A percentile compares a stretch with the other conserved stretches of the same genome.
These are phyloP conservation scores for Diaporthe vaccinii DNA, from an alignment of 2,329 filamentous ascomycete species.

Conservation along the genomic window DNA sequence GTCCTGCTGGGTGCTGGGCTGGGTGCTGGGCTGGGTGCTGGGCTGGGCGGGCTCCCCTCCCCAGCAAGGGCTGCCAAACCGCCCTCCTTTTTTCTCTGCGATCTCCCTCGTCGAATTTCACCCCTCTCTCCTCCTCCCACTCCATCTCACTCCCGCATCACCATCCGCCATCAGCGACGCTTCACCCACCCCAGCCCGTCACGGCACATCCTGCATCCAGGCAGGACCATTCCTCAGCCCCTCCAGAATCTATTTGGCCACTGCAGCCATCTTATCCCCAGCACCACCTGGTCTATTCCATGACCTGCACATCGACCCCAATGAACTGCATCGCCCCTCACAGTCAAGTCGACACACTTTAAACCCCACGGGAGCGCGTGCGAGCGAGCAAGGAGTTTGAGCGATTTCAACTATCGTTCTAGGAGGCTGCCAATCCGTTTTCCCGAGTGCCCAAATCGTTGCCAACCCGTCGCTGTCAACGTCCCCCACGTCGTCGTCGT, in stretches of 20 bases:
- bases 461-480: conserved; percentile 42
- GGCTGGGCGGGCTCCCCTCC: conserved; percentile 39
- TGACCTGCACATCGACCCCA: conserved; percentile 68
- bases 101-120: conserved; percentile 48
- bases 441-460: conserved; percentile 51
- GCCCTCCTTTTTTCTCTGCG: conserved; percentile 44
- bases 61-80: conserved; percentile 45
- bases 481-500: conserved; percentile 47
- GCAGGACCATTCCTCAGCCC: conserved; percentile 46
- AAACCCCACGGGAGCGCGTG: conserved; percentile 77
- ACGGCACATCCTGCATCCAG: conserved; percentile 41
- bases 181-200: conserved; percentile 37
- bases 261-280: conserved; percentile 53
- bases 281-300: conserved; percentile 59
- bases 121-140: conserved; percentile 47
- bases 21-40: conserved; percentile 33
- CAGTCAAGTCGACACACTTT: conserved; percentile 76
- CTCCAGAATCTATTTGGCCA: conserved; percentile 46
- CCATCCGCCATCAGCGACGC: conserved; percentile 35
- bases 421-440: conserved; percentile 52
- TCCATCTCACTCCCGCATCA: conserved; percentile 46
- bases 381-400: conserved; percentile 64
- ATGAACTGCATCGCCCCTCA: conserved; percentile 64
- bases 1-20: conserved; percentile 36
- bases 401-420: conserved; percentile 74